A percentile compares a stretch with the other conserved stretches of the same genome.
Evolutionary conservation across 331 rosid species (phyloP).

Genomic region (Malus hybrid): DNA sequence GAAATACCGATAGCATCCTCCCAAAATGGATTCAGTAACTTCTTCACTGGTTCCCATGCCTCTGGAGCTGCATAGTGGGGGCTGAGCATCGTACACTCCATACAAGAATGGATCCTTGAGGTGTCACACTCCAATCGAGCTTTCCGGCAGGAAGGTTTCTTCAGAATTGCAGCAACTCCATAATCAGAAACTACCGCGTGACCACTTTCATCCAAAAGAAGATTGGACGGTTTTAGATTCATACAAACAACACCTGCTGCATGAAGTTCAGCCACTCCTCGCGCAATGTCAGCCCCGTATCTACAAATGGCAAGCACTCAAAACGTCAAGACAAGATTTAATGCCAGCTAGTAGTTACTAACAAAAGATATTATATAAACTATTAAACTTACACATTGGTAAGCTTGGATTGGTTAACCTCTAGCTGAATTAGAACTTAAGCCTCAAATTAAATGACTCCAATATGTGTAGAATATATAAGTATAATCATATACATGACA

Average conservation of each 20-base stretch:
- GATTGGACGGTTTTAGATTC: slow-evolving; percentile 96
- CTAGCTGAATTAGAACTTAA: background rate
- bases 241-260: slow-evolving; percentile 97
- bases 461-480: background rate
- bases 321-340: slow-evolving; percentile 13
- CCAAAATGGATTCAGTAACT: slow-evolving; percentile 82
- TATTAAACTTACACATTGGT: background rate
- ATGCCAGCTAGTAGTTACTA: slow-evolving; percentile 1
- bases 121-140: slow-evolving; percentile 76
- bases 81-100: slow-evolving; percentile 98
- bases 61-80: slow-evolving; percentile 97
- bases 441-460: too few species aligned
- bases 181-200: slow-evolving; percentile 94
- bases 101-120: slow-evolving; percentile 79
- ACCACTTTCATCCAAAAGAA: slow-evolving; percentile 83
- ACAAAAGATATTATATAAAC: background rate
- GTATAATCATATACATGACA: background rate
- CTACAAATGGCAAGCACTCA: slow-evolving; percentile 40
- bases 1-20: slow-evolving; percentile 96
- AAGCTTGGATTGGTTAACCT: background rate
- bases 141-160: slow-evolving; percentile 86
- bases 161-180: slow-evolving; percentile 89
- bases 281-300: slow-evolving; percentile 94
- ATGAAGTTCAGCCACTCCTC: slow-evolving; percentile 98
- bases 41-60: slow-evolving; percentile 98